These are phyloP conservation scores for Casuarina glauca DNA, from an alignment of 306 rosid species.

Conservation along the genomic window DNA sequence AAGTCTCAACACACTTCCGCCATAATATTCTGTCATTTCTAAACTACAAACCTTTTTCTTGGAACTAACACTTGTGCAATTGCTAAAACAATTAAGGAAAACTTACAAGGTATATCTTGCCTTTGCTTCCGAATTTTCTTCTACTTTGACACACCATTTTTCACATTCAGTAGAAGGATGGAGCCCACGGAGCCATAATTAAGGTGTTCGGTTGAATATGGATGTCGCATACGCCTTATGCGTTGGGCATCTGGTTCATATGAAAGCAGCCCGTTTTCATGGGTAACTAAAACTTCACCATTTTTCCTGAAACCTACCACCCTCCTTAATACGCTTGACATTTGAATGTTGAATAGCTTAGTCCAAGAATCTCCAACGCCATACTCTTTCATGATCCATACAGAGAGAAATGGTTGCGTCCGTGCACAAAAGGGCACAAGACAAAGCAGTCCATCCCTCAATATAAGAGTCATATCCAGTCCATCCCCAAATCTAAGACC, in stretches of 20 bases:
- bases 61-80: no score
- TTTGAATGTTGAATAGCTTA: constrained; percentile 6
- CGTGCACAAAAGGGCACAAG: not conserved
- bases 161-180: not conserved
- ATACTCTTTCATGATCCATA: constrained; percentile 26
- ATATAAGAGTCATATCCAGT: not conserved
- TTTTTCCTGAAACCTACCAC: constrained; percentile 7
- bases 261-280: constrained; percentile 10
- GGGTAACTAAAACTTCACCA: constrained; percentile 6
- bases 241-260: not conserved
- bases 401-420: not conserved
- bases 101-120: no score
- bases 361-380: constrained; percentile 22
- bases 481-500: no score
- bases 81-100: no score
- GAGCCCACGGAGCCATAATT: not conserved
- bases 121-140: not conserved
- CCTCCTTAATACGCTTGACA: not conserved
- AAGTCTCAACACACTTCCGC: no score
- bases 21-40: no score
- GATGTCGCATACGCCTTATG: not conserved
- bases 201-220: no score
- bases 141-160: not conserved
- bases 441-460: not conserved
- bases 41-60: no score